These are phyloP conservation scores for Gossypium rotundifolium DNA, from an alignment of 345 rosid genomes.

Conservation along the genomic window DNA sequence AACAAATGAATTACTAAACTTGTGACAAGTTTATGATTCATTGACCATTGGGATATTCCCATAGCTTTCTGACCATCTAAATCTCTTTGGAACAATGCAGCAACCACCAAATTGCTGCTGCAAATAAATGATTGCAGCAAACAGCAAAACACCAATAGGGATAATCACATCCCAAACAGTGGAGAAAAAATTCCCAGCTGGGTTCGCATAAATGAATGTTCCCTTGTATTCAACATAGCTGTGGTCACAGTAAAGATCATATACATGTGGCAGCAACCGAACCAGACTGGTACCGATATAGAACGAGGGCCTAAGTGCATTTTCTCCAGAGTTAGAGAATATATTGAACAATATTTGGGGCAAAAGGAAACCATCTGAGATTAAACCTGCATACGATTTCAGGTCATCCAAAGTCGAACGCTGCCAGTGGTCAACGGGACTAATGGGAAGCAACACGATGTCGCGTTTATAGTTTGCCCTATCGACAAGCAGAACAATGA, in stretches of 20 bases:
- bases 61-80: conserved; percentile 22
- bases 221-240: conserved; percentile 9
- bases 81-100: conserved; percentile 34
- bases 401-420: conserved; percentile 21
- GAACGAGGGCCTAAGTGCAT: conserved; percentile 28
- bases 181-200: conserved; percentile 35
- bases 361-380: conserved; percentile 41
- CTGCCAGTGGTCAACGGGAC: background rate
- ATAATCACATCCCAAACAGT: conserved; percentile 40
- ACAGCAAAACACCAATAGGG: conserved; percentile 26
- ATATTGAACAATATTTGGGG: conserved; percentile 48
- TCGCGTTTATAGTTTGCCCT: conserved; percentile 4
- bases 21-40: conserved; percentile 10
- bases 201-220: conserved; percentile 35
- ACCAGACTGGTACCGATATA: conserved; percentile 34
- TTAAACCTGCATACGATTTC: conserved; percentile 36
- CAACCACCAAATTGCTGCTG: conserved; percentile 51
- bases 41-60: conserved; percentile 26
- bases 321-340: conserved; percentile 28
- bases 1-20: background rate
- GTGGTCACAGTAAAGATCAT: conserved; percentile 40
- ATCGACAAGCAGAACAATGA: conserved; percentile 18
- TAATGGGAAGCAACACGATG: background rate
- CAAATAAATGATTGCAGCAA: conserved; percentile 33
- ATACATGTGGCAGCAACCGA: conserved; percentile 40